These are phyloP conservation scores for Xylaria hypoxylon DNA, from an alignment of 2,329 filamentous ascomycete genomes.

Conservation along the genomic window DNA sequence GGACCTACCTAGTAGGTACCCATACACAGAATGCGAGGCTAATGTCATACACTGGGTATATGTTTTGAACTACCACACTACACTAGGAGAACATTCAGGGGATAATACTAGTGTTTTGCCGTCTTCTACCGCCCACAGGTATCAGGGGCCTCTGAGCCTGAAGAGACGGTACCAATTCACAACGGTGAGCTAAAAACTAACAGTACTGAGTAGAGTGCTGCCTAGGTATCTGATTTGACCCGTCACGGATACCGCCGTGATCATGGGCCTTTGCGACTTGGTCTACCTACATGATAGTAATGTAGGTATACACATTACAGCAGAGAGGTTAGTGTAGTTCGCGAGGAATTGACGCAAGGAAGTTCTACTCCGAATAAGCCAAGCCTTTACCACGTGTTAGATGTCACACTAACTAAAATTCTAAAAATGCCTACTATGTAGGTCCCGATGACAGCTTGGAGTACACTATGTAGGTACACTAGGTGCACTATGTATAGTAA, in stretches of 20 bases:
- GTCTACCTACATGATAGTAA: no score
- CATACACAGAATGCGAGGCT: no score
- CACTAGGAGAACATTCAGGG: not conserved
- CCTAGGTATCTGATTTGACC: not conserved
- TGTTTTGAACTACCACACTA: conserved; percentile 5
- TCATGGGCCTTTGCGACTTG: no score
- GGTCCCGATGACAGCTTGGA: conserved; percentile 4
- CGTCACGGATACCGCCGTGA: conserved; percentile 5
- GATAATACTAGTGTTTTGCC: no score
- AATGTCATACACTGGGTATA: not conserved
- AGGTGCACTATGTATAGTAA: not conserved
- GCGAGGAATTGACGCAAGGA: not conserved
- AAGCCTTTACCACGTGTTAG: conserved; percentile 33
- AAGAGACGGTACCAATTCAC: not conserved
- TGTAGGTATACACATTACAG: no score
- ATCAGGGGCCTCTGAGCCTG: no score
- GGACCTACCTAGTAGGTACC: no score
- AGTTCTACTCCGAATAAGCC: conserved; percentile 15
- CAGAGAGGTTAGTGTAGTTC: no score
- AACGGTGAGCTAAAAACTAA: not conserved
- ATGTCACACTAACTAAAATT: conserved; percentile 18
- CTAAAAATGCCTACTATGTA: not conserved
- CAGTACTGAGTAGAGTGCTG: not conserved
- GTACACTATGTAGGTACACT: not conserved
- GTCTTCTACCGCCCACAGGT: no score